phyloP scores from a whole-genome alignment of 208 protist genomes.

The Crithidia brevicula region DNA sequence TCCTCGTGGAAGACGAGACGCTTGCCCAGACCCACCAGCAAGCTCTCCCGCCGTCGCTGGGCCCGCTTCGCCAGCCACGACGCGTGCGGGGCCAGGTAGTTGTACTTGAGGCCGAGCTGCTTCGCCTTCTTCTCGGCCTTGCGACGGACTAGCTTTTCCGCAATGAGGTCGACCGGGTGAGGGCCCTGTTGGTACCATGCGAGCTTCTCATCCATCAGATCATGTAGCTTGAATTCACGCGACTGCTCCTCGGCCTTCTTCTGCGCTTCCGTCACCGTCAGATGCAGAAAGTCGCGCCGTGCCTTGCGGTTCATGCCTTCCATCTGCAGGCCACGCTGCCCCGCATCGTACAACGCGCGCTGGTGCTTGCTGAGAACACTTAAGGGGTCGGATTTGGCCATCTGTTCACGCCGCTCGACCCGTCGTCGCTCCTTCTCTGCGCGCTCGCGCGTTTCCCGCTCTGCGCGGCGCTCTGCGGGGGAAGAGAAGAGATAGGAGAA shows the following conservation, averaged over 20 bases:
- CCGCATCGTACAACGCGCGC: conserved; percentile 57
- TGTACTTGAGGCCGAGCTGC: conserved; percentile 81
- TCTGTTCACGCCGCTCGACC: conserved; percentile 23
- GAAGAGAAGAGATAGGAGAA: conserved; percentile 89
- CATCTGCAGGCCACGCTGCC: conserved; percentile 67
- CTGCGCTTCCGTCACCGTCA: conserved; percentile 75
- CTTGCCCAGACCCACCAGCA: conserved; percentile 73
- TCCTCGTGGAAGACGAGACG: conserved; percentile 76
- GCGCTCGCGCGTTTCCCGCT: conserved; percentile 51
- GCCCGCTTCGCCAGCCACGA: conserved; percentile 86
- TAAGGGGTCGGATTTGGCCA: conserved; percentile 39
- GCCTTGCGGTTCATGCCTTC: conserved; percentile 90
- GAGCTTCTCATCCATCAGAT: conserved; percentile 83
- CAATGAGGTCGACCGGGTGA: conserved; percentile 85
- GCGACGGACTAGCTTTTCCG: conserved; percentile 75
- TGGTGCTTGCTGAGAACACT: conserved; percentile 81
- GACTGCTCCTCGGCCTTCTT: conserved; percentile 60
- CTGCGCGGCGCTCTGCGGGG: conserved; percentile 71
- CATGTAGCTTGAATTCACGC: conserved; percentile 72
- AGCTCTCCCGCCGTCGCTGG: conserved; percentile 57
- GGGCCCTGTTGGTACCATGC: conserved; percentile 92
- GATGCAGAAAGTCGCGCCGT: conserved; percentile 67
- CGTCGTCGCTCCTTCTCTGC: conserved; percentile 31
- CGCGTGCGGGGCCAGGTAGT: conserved; percentile 84
- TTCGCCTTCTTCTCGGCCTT: conserved; percentile 88